Evolutionary conservation across 2,329 filamentous ascomycete species (phyloP).

Genomic region (Fusarium floridanum): DNA sequence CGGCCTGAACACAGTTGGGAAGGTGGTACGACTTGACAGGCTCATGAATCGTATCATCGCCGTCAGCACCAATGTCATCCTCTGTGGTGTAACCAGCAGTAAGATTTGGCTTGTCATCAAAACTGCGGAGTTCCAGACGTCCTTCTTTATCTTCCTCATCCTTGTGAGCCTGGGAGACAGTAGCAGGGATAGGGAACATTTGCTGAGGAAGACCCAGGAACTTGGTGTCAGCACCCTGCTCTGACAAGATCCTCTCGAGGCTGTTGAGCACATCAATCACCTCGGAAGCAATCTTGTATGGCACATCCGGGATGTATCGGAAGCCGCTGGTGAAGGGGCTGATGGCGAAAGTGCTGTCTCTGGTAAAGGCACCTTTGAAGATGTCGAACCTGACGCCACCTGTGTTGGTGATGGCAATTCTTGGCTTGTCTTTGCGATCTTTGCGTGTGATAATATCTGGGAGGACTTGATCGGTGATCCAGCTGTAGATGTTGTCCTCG

Average conservation of each 20-base stretch:
- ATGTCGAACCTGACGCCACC: constrained; percentile 96
- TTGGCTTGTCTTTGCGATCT: constrained; percentile 70
- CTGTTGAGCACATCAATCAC: constrained; percentile 73
- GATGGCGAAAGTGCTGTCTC: constrained; percentile 86
- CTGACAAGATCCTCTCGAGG: constrained; percentile 62
- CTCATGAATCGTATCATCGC: constrained; percentile 90
- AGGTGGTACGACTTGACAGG: constrained; percentile 80
- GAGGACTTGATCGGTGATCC: constrained; percentile 82
- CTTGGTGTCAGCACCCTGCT: constrained; percentile 55
- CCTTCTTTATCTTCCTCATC: constrained; percentile 39
- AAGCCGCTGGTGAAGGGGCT: constrained; percentile 90
- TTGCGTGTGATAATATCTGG: constrained; percentile 73
- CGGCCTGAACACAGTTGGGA: constrained; percentile 85
- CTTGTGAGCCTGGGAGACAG: constrained; percentile 27
- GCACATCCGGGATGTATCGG: constrained; percentile 82
- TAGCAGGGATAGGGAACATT: constrained; percentile 44
- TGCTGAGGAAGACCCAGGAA: constrained; percentile 65
- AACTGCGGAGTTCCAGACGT: constrained; percentile 50
- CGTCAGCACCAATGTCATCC: constrained; percentile 85
- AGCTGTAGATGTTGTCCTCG: constrained; percentile 82
- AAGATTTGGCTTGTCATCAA: constrained; percentile 57
- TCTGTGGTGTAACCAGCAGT: constrained; percentile 85
- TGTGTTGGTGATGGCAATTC: constrained; percentile 85
- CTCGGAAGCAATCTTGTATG: constrained; percentile 79
- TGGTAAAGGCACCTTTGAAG: constrained; percentile 91